These are phyloP conservation scores for Candida argentea DNA, from an alignment of 805 yeast species.

Conservation along the genomic window DNA sequence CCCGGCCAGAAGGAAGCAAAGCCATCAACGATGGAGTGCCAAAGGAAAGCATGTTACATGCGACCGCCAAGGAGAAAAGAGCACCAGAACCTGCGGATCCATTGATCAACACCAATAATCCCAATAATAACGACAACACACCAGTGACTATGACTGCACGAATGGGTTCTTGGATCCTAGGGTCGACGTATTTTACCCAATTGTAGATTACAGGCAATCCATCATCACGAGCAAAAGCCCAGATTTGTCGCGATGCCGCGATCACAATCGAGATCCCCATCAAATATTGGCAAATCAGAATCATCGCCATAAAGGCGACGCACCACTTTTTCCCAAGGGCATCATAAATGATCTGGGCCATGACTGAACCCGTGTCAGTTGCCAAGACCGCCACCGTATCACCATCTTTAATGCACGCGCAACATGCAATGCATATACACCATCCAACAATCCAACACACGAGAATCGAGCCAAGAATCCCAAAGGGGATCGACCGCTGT, in stretches of 20 bases:
- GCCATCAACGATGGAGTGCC: conserved; percentile 47
- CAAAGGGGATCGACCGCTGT: conserved; percentile 52
- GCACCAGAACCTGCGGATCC: conserved; percentile 50
- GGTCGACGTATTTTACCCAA: conserved; percentile 47
- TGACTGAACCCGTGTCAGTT: conserved; percentile 45
- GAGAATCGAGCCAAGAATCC: conserved; percentile 50
- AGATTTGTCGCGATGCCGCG: conserved; percentile 60
- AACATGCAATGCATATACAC: conserved; percentile 40
- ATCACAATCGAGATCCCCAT: conserved; percentile 57
- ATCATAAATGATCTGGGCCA: conserved; percentile 56
- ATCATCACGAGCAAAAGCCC: conserved; percentile 72
- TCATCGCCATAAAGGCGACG: conserved; percentile 48
- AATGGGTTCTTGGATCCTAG: conserved; percentile 49
- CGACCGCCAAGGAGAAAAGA: conserved; percentile 53
- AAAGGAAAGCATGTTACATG: conserved; percentile 59
- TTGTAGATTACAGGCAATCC: conserved; percentile 53
- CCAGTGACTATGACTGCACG: conserved; percentile 53
- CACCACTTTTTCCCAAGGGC: conserved; percentile 60
- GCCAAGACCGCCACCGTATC: conserved; percentile 30
- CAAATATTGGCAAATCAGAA: conserved; percentile 50
- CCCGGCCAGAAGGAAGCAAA: conserved; percentile 35
- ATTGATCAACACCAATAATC: conserved; percentile 49
- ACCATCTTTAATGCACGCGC: conserved; percentile 44
- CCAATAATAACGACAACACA: conserved; percentile 38
- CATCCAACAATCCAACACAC: conserved; percentile 53